Evolutionary conservation across 176 grass and related monocot species (phyloP), one percentile per base, ranked within the genome.

Genomic region (Oryza officinalis): DNA sequence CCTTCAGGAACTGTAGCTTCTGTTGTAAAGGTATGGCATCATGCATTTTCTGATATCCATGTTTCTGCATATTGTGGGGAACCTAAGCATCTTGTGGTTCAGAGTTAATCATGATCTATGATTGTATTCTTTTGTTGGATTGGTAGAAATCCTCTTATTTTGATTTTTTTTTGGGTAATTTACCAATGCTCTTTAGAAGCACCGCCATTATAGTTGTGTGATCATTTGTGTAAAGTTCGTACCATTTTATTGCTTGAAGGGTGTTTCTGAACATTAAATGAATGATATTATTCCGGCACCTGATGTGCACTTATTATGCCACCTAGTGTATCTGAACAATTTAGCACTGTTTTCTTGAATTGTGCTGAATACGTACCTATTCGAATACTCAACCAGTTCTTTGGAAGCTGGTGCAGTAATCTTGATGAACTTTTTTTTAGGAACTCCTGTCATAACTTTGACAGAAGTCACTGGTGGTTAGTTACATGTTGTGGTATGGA

Each of bases 21-120:
- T 75, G 89, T 94, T 81, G 78, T 89, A 64, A 91, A 91, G 92
- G 89, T 91, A 82, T 60, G 49, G 1, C 4, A 26, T 72, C 74
- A 40, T 83, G 11, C 54, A 65, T 46, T 69, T 67, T 64, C 28
- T 23, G 27, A 50, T 80, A 72, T 78, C 0, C 77, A 78, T 85
- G 59, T 70, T 30, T 81, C 8, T 10, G 23, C 72, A n/a, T 26
- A 23, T 76, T 70, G 12, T 46, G 80, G 13, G 40, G 69, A 80
- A 68, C 47, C 54, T 57, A 60, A 43, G 18, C 65, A 49, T 6
- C 2, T 41, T 44, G 20, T 4, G 47, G 20, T 68, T 30, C n/a
- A 70, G 6, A 61, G 46, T 88, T 79, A 20, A 47, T 5, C 66
- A 64, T 77, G 57, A 74, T 54, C 44, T 54, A 79, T 83, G 35